Evolutionary conservation across 2,329 filamentous ascomycete species (phyloP), one percentile per base, ranked within the genome.

Genomic region (Fusarium sp.): DNA sequence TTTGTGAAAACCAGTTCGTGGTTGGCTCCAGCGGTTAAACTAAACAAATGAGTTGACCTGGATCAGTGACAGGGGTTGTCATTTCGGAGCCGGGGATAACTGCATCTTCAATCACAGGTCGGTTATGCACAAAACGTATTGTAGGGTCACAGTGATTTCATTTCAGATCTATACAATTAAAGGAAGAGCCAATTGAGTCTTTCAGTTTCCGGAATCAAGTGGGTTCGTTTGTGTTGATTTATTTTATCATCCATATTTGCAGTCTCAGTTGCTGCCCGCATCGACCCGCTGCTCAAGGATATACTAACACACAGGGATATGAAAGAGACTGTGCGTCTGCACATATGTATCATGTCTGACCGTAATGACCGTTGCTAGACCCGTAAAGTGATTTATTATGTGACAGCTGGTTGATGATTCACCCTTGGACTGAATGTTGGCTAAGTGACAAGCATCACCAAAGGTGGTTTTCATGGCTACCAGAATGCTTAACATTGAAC

Each of bases 31-130:
- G 23, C 25, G 23, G 41, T 31, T 38, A n/a, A 23, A 29, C 39
- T 60, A 44, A 31, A 37, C 41, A 66, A 70, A 68, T 71, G 69
- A 71, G 37, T 63, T 62, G 58, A 51, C 58, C 62, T 55, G 41
- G 68, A 56, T 68, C 27, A 56, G 29, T 54, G 48, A 49, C 69
- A 72, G 49, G 66, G 56, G 45, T 63, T 23, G 37, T 60, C 33
- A 38, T 42, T 60, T 72, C 42, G 46, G 58, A 72, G 29, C 48
- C 37, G 63, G 67, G 63, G 48, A 63, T 54, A 69, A 45, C 56
- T 57, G 58, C 44, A 63, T 54, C 62, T 71, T 59, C 23, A 45
- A 54, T 59, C 39, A 57, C 61, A 60, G n/a, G 66, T 42, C 44
- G 56, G 57, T 46, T 66, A 66, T 61, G 60, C 60, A 44, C 31